Base-by-base conservation (phyloP, 345 rosid species). In the Durio zibethinus region DNA sequence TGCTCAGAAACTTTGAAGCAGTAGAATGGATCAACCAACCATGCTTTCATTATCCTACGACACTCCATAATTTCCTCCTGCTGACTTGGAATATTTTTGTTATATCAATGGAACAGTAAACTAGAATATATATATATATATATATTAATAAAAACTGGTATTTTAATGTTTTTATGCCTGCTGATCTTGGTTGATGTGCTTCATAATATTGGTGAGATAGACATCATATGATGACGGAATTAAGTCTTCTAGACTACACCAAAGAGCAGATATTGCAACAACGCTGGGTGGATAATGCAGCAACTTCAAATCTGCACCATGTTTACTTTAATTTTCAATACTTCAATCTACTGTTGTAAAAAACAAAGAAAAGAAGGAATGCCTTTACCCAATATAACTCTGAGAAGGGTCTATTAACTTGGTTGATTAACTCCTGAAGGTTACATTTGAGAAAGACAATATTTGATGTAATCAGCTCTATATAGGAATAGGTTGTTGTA, bases 271-370 rank as follows among this genome's bases (percentile, higher is more conserved):
- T 36, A 64, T 68, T 0, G 92, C 90, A 36, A 84, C 82, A 67
- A 85, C 76, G 76, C 93, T 89, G 64, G 94, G 95, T 66, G 88
- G 77, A 77, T 78, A 89, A 21, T 77, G 80, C 80, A 83, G 61
- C 82, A 90, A 72, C 40, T 80, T 71, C 52, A 76, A 56, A 83
- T 93, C 97, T 94, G 73, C 77, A 81, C 2, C 66, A 59, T n/a
- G n/a, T 4, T 56, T 38, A 18, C 27, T 25, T 21, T 23, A 21
- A 54, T 21, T 54, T 21, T 54, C 60, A 54, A 12, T 21, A 5
- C 3, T 23, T 29, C 14, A 29, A 33, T 33, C 14, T 14, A 15
- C 48, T 10, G 7, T 10, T 7, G 5, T 4, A 0, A 18, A 11
- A n/a, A 40, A 7, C 14, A 33, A 10, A n/a, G 4, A n/a, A 31